These are phyloP conservation scores for Tripterygium wilfordii DNA, from an alignment of 177 flowering plant species.

Conservation along the genomic window DNA sequence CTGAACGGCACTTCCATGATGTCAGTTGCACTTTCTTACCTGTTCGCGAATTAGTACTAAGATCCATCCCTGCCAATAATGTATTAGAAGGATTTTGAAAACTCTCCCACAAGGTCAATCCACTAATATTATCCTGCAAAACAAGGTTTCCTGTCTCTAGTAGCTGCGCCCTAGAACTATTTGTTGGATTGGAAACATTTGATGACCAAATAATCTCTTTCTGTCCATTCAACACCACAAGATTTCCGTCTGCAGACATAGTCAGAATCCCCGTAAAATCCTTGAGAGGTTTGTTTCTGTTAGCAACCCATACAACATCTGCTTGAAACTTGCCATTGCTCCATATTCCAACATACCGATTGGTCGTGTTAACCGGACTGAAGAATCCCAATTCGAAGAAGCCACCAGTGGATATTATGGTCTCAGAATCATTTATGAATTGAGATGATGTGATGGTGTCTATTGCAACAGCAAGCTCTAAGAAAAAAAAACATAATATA, in stretches of 20 bases:
- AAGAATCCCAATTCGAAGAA: slow-evolving; percentile 35
- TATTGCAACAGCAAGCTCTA: slow-evolving; percentile 3
- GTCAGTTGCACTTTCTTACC: slow-evolving; percentile 8
- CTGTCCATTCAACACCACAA: slow-evolving; percentile 16
- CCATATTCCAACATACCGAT: slow-evolving; percentile 36
- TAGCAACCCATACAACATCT: slow-evolving; percentile 36
- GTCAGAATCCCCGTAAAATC: slow-evolving; percentile 21
- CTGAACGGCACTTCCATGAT: slow-evolving; percentile 25
- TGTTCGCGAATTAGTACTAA: background rate
- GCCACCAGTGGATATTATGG: slow-evolving; percentile 15
- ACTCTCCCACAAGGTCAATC: slow-evolving; percentile 23
- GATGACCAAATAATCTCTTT: slow-evolving; percentile 26
- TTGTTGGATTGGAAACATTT: slow-evolving; percentile 4
- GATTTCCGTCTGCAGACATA: slow-evolving; percentile 23
- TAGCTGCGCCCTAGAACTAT: slow-evolving; percentile 14
- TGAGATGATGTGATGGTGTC: too few relatives aligned
- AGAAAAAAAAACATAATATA: slow-evolving; percentile 1
- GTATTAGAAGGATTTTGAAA: slow-evolving; percentile 18
- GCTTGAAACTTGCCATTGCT: slow-evolving; percentile 1
- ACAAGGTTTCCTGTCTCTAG: slow-evolving; percentile 20
- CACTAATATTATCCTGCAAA: slow-evolving; percentile 4
- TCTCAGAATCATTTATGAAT: slow-evolving; percentile 14
- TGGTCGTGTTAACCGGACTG: slow-evolving; percentile 19
- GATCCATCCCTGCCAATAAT: slow-evolving; percentile 12
- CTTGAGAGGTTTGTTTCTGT: slow-evolving; percentile 25